phyloP scores from a whole-genome alignment of 2,329 filamentous ascomycete genomes.

The Aspergillus pseudoglaucus region DNA sequence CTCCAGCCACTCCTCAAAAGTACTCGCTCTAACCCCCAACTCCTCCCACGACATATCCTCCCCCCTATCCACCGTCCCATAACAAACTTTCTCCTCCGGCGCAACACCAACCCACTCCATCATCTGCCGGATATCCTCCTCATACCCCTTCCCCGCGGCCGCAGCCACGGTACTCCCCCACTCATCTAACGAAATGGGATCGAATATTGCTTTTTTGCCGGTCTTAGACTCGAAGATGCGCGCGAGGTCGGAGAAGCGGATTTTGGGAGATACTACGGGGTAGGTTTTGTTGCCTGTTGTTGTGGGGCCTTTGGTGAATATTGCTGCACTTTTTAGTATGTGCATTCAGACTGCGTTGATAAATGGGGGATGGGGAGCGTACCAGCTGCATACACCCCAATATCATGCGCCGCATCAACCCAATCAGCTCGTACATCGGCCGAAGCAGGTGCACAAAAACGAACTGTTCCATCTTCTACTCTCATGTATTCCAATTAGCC shows the following conservation, averaged over 20 bases:
- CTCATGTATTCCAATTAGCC: neutral
- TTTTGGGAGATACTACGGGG: conserved; percentile 3
- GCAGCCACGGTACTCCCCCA: conserved; percentile 5
- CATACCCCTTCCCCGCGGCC: conserved; percentile 8
- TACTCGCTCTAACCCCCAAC: conserved; percentile 10
- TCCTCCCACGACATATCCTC: conserved; percentile 9
- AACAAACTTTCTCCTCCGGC: conserved; percentile 13
- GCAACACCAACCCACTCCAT: conserved; percentile 15
- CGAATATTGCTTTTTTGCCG: conserved; percentile 4
- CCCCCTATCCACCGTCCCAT: conserved; percentile 9
- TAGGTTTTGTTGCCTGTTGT: conserved; percentile 10
- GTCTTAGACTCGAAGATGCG: conserved; percentile 7
- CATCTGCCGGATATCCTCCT: conserved; percentile 13
- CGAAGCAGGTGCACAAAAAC: conserved; percentile 10
- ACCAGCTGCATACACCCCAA: conserved; percentile 14
- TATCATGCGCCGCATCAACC: conserved; percentile 13
- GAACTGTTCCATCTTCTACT: conserved; percentile 9
- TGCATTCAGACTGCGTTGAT: neutral
- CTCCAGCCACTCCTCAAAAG: conserved; percentile 15
- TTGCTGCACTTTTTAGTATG: conserved; percentile 1
- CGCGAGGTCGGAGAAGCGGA: conserved; percentile 5
- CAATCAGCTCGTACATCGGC: conserved; percentile 8
- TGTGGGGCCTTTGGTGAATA: conserved; percentile 7
- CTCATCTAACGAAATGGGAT: conserved; percentile 9
- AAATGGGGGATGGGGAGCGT: neutral